Evolutionary conservation across 2,329 filamentous ascomycete species (phyloP), one percentile per base, ranked within the genome.

Genomic region (Fusarium decemcellulare): DNA sequence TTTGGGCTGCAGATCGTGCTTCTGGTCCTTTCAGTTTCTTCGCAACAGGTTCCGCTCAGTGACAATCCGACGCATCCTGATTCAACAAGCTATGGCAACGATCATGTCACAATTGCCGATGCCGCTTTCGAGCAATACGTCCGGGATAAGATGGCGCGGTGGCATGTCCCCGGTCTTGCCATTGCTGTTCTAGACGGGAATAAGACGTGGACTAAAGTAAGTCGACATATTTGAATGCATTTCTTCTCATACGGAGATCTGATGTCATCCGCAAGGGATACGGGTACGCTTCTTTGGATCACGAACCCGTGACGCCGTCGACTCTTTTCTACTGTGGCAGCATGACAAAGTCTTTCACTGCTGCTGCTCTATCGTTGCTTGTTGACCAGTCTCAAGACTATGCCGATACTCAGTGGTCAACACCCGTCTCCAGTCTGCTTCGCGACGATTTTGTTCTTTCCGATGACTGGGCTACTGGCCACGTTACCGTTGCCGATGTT

Each of bases 281-380:
- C 59, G 84, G 82, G 23, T 72, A 79, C 48, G 81, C 80, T 4
- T 72, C 64, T n/a, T 74, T 81, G 6, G 76, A 78, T 4, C 73
- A 71, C 5, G 78, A 76, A 0, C 75, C 78, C 0, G 81, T 82
- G 9, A 85, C 80, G 0, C 73, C 83, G 1, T 76, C 81, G 18
- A 87, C 85, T 0, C 76, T 88, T 1, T 88, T 87, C 74, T 85
- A 84, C 65, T 80, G 81, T 10, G 87, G 83, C 7, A 87, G 85
- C 66, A 87, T 81, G 16, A 87, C 85, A 37, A 89, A 88, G 70
- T 83, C 85, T 2, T 81, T 86, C 59, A 86, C 84, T 1, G 82
- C 85, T 6, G 85, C 85, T 1, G 80, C 81, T 0, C 67, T 88
- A 6, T 81, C 83, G 1, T 72, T 86, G 3, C 77, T 88, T 3